Base-by-base conservation (phyloP, 768 basidiomycete genomes). In the Suillus tomentosus region DNA sequence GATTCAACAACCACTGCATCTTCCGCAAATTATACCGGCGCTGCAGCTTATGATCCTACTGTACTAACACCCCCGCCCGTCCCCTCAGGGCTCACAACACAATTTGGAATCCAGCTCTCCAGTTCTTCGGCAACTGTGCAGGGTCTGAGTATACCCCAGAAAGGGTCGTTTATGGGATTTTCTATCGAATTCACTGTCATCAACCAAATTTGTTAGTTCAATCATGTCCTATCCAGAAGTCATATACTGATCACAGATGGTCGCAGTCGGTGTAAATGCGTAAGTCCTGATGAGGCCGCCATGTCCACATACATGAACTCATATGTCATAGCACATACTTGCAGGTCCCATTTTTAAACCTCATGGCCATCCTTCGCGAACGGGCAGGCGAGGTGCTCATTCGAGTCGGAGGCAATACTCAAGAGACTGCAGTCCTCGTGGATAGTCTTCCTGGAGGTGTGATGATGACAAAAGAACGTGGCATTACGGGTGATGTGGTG, bases 181-280 rank as follows among this genome's bases (percentile, higher is more conserved):
- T 83, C 81, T 1, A 78, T 90, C 37, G 88, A 90, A 73, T 80
- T 88, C 78, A 86, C 85, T 22, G 84, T 89, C 9, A 81, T 82
- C 3, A 83, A 84, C 64, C 83, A 84, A 70, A 75, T 82, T 54
- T 66, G 74, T 78, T 50, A 65, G 84, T 82, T 10, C 61, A 45
- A n/a, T n/a, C 19, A 3, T 37, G 11, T 34, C 14, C 31, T 43
- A 36, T 42, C 37, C 17, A 39, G 37, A 14, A 22, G 11, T 45
- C 1, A 11, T 10, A 9, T 27, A 36, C 58, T 56, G 17, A 60
- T 34, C 34, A 22, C 34, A 42, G 22, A 11, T 39, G 6, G 45
- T 58, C 15, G 22, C 22, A 68, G 67, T 68, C 27, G 67, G 67
- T 24, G 53, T 64, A 51, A 68, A 68, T 43, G 63, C 67, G 67